These are phyloP conservation scores for Pichia sp. DNA, from an alignment of 1,139 yeast genomes.

Conservation along the genomic window DNA sequence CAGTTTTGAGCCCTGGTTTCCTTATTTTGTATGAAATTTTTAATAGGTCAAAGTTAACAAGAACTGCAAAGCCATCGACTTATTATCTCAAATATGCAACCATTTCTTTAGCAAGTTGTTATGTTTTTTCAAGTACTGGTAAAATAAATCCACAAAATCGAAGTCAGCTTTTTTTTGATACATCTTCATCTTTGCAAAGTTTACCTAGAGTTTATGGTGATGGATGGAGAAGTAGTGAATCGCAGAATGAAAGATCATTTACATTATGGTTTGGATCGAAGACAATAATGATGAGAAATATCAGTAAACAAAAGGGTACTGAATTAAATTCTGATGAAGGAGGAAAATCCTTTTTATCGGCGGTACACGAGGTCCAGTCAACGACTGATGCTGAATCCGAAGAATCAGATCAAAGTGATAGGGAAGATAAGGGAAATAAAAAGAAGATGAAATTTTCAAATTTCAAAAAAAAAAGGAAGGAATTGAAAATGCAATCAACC, in stretches of 20 bases:
- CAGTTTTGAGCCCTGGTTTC: constrained; percentile 64
- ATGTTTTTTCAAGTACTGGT: constrained; percentile 65
- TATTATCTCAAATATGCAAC: constrained; percentile 47
- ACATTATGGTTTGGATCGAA: constrained; percentile 79
- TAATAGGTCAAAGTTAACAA: constrained; percentile 40
- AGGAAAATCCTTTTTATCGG: background rate
- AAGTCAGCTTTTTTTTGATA: constrained; percentile 1
- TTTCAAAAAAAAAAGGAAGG: background rate
- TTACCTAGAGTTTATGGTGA: constrained; percentile 71
- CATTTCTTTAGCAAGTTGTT: constrained; percentile 61
- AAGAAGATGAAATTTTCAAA: background rate
- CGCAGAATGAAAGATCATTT: constrained; percentile 65
- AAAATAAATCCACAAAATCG: constrained; percentile 32
- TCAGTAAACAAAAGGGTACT: constrained; percentile 12
- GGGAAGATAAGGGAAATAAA: background rate
- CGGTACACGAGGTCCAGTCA: background rate
- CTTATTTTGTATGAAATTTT: constrained; percentile 46
- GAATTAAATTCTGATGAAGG: background rate
- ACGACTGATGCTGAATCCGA: constrained; percentile 2
- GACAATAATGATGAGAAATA: constrained; percentile 34
- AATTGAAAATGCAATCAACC: background rate
- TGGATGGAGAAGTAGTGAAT: constrained; percentile 82
- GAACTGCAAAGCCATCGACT: constrained; percentile 38
- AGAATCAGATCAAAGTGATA: background rate
- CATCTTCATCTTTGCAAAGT: constrained; percentile 38